Conservation (phyloP, 176 grass and related monocot genomes). For the Carex kokanica region DNA sequence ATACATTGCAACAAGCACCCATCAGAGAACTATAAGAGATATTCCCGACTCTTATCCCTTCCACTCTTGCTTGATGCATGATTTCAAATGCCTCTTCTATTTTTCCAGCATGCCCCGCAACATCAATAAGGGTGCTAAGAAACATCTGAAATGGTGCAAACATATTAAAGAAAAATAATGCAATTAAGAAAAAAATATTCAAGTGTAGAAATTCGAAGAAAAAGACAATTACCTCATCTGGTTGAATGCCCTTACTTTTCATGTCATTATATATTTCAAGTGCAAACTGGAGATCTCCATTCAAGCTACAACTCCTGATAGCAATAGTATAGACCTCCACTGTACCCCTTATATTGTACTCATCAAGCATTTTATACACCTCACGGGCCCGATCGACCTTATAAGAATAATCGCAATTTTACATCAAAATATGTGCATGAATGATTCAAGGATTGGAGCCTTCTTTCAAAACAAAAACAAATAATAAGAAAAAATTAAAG, state of each 20-base stretch:
- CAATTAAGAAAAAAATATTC: neutral
- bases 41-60: constrained; percentile 66
- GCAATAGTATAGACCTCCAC: constrained; percentile 97
- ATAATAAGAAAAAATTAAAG: neutral
- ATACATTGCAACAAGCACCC: constrained; percentile 99
- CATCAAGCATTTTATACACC: constrained; percentile 91
- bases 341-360: constrained; percentile 84
- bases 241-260: constrained; percentile 78
- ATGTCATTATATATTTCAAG: constrained; percentile 96
- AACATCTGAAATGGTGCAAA: constrained; percentile 66
- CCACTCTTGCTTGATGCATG: constrained; percentile 74
- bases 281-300: constrained; percentile 78
- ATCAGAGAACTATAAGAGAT: constrained; percentile 90
- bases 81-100: constrained; percentile 86
- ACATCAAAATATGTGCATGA: neutral
- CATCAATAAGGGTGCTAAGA: constrained; percentile 93
- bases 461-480: neutral
- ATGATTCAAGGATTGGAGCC: neutral
- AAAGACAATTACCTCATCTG: constrained; percentile 80
- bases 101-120: constrained; percentile 83
- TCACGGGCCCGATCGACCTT: constrained; percentile 77
- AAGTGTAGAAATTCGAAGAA: constrained; percentile 20
- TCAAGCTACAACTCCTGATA: constrained; percentile 87
- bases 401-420: neutral
- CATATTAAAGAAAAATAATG: constrained; percentile 29